Evolutionary conservation across 2,329 filamentous ascomycete genomes (phyloP), one percentile per base, ranked within the genome.

Genomic region (Dryadomyces quercus-mongolicae): DNA sequence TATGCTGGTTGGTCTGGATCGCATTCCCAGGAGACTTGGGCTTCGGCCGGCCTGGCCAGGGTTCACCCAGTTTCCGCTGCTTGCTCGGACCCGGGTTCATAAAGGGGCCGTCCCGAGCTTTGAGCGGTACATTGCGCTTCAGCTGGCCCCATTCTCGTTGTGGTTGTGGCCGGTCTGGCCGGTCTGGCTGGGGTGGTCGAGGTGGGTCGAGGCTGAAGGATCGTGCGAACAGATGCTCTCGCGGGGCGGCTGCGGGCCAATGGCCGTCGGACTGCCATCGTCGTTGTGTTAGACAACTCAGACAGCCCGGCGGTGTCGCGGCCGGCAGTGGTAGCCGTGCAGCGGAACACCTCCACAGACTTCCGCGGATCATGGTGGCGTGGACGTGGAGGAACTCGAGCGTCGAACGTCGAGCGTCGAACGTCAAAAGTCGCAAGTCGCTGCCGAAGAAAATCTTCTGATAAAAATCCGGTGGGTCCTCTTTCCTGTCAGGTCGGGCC

Each of bases 321-420:
- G n/a, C 5, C 15, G 45, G 12, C 13, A 31, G 18, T 8, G 25
- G 25, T 8, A 31, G 25, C 8, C 25, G 25, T 4, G 25, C 25
- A 5, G 36, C 10, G 10, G 36, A 16, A 9, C 36, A 13, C 51
- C 51, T 54, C 40, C 49, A 52, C 13, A 56, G 43, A n/a, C 50
- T 52, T 42, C 54, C 42, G 21, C 54, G 45, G 51, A 59, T 48
- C 57, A 59, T 59, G 51, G 46, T 54, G 54, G 45, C 43, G 42
- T 47, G 40, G 49, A 13, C 34, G 25, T 40, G 18, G 36, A 38
- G 34, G 34, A 31, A 51, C 38, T 18, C 15, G 36, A 40, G 13
- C n/a, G 31, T 21, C 13, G 15, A 22, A n/a, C 4, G 25, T 8
- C 8, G 25, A 40, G 3, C 7, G 10, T n/a, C n/a, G 36, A 16